Base-by-base conservation (phyloP, 1,284 basidiomycete species). In the Grifola frondosa region DNA sequence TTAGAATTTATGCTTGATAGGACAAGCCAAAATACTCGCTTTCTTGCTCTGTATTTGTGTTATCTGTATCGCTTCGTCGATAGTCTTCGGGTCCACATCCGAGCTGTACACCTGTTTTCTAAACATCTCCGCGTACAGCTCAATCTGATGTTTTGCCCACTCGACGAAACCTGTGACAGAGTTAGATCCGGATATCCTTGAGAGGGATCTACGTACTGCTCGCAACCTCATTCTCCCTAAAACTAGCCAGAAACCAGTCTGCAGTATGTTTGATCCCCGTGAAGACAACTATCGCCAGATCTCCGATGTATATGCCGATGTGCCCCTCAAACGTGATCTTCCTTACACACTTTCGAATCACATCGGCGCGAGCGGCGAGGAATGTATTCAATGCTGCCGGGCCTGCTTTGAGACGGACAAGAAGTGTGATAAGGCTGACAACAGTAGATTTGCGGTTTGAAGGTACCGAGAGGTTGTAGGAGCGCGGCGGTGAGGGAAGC, bases 201-300 rank as follows among this genome's bases (percentile, higher is more conserved):
- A 19, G 28, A 13, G 24, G 30, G 2, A 37, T 51, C 40, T 2
- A 71, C 88, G 55, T 57, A 93, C 92, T 80, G 42, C 91, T 95
- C 0, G 95, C 90, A 59, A 94, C 91, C 49, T 90, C 84, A 59
- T 94, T 93, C 64, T 97, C 95, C 64, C 87, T 91, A 68, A 97
- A 99, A 36, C 92, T 95, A 1, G 85, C 85, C 61, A 97, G 77
- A 66, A 93, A 99, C 97, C 96, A 99, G 65, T 99, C 96, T 30
- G 90, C 90, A 2, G 95, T 97, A 61, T 99, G 91, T 63, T 93
- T 94, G 65, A 96, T 87, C 6, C 88, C 80, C 0, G 90, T 93
- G 57, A 96, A 96, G 48, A 86, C 78, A 0, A 96, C 87, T 40
- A 91, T 75, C 0, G 88, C 81, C 30, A 96, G 70, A 58, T 94